Percentiles rank a stretch among this genome's conserved stretches.
These are phyloP conservation scores for Smallanthus sonchifolius DNA, from an alignment of 129 eudicot species.

Conservation along the genomic window DNA sequence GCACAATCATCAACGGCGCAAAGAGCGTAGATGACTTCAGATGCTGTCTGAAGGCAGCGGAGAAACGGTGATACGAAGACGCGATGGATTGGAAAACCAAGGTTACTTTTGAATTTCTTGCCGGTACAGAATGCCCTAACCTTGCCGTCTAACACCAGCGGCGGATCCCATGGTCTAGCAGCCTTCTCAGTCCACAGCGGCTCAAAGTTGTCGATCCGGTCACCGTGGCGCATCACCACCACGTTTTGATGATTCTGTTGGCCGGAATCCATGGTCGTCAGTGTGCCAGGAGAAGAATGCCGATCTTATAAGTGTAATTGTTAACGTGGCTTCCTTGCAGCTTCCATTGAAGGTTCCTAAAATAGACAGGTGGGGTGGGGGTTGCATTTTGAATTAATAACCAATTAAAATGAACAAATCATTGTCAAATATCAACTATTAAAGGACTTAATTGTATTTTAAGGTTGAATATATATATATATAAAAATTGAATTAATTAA, in stretches of 20 bases:
- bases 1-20: slow-evolving; percentile 36
- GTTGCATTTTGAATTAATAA: too few species aligned
- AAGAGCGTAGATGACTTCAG: slow-evolving; percentile 59
- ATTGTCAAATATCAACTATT: too few species aligned
- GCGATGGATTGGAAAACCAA: slow-evolving; percentile 68
- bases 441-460: too few species aligned
- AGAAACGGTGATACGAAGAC: slow-evolving; percentile 83
- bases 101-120: slow-evolving; percentile 25
- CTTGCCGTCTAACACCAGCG: slow-evolving; percentile 52
- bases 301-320: background rate
- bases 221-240: slow-evolving; percentile 86
- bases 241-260: slow-evolving; percentile 38
- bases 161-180: slow-evolving; percentile 83
- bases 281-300: background rate
- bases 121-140: slow-evolving; percentile 65
- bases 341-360: background rate
- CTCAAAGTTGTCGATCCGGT: slow-evolving; percentile 74
- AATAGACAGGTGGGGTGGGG: background rate
- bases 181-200: slow-evolving; percentile 58
- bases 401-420: too few species aligned
- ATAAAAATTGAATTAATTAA: too few species aligned
- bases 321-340: slow-evolving; percentile 16
- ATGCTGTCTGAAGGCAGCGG: slow-evolving; percentile 82
- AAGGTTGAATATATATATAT: too few species aligned
- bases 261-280: slow-evolving; percentile 24